Evolutionary conservation across 2,329 filamentous ascomycete genomes (phyloP).

Genomic region (Graphilbum ipis-grandicollis): DNA sequence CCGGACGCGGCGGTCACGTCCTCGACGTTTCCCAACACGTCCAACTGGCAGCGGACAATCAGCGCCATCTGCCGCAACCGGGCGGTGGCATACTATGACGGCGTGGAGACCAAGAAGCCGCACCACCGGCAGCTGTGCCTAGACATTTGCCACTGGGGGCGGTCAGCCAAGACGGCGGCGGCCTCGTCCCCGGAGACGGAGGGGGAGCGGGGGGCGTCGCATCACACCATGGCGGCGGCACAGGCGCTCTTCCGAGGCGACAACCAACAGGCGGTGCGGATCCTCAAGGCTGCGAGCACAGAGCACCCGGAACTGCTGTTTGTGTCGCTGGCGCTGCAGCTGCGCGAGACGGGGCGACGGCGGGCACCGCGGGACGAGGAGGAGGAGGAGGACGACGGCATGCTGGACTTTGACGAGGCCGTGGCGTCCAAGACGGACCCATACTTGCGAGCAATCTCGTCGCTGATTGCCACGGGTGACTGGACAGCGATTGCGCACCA

Average conservation of each 20-base stretch:
- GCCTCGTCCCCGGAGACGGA: conserved; percentile 13
- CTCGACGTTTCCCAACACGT: conserved; percentile 25
- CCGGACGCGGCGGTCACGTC: not conserved
- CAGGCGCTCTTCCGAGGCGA: conserved; percentile 59
- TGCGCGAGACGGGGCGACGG: conserved; percentile 21
- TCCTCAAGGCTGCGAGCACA: conserved; percentile 50
- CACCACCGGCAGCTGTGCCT: conserved; percentile 60
- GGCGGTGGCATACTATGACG: conserved; percentile 25
- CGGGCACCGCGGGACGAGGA: conserved; percentile 11
- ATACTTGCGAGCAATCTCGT: conserved; percentile 64
- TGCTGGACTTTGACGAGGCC: conserved; percentile 38
- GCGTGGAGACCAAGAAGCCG: conserved; percentile 31
- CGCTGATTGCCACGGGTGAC: conserved; percentile 58
- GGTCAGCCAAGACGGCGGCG: conserved; percentile 17
- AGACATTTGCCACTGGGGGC: conserved; percentile 56
- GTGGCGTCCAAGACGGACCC: conserved; percentile 52
- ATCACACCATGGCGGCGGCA: conserved; percentile 58
- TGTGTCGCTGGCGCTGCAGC: conserved; percentile 47
- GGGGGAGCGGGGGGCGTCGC: conserved; percentile 24
- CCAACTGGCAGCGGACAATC: conserved; percentile 44
- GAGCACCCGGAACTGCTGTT: conserved; percentile 48
- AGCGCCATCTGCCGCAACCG: conserved; percentile 45
- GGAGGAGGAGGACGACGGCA: not conserved
- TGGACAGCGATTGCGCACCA: conserved; percentile 62
- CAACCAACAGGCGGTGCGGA: conserved; percentile 48